Evolutionary conservation across 192 early-diverging fungal genomes (phyloP).

Genomic region (Coemansia sp.): DNA sequence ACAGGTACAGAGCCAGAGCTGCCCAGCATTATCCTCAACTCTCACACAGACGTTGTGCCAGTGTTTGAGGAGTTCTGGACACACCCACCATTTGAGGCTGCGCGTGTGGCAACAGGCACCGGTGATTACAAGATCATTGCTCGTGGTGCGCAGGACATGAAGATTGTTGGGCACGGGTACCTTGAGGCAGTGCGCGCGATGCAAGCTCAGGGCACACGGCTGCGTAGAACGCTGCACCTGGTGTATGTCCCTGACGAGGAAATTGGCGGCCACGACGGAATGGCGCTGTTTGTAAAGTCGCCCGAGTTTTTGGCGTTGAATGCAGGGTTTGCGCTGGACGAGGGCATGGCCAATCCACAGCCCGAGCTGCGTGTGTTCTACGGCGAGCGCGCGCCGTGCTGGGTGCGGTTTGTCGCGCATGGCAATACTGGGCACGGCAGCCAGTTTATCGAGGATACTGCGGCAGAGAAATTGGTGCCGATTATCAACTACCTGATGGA

Average conservation of each 20-base stretch:
- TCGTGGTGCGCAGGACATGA: slow-evolving; percentile 90
- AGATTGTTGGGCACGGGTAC: slow-evolving; percentile 80
- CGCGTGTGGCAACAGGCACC: slow-evolving; percentile 54
- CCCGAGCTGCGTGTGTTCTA: slow-evolving; percentile 73
- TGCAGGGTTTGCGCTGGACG: slow-evolving; percentile 81
- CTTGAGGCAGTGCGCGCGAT: slow-evolving; percentile 75
- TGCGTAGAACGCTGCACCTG: slow-evolving; percentile 69
- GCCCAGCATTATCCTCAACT: slow-evolving; percentile 73
- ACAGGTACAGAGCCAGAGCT: slow-evolving; percentile 57
- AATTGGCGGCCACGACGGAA: slow-evolving; percentile 78
- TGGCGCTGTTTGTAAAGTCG: slow-evolving; percentile 64
- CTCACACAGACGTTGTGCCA: slow-evolving; percentile 90
- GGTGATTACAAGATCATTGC: slow-evolving; percentile 69
- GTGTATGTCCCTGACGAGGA: slow-evolving; percentile 86
- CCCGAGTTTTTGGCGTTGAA: slow-evolving; percentile 69
- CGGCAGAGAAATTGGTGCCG: slow-evolving; percentile 63
- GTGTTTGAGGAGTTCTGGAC: slow-evolving; percentile 76
- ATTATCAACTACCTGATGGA: slow-evolving; percentile 68
- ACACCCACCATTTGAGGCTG: slow-evolving; percentile 72
- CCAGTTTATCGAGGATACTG: slow-evolving; percentile 75
- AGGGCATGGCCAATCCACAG: slow-evolving; percentile 73
- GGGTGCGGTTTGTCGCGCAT: slow-evolving; percentile 67
- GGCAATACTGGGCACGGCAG: slow-evolving; percentile 81
- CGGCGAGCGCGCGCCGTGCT: slow-evolving; percentile 83
- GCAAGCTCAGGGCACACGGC: slow-evolving; percentile 54